Base-by-base conservation (phyloP, 768 basidiomycete species). In the Leccinum broughii region DNA sequence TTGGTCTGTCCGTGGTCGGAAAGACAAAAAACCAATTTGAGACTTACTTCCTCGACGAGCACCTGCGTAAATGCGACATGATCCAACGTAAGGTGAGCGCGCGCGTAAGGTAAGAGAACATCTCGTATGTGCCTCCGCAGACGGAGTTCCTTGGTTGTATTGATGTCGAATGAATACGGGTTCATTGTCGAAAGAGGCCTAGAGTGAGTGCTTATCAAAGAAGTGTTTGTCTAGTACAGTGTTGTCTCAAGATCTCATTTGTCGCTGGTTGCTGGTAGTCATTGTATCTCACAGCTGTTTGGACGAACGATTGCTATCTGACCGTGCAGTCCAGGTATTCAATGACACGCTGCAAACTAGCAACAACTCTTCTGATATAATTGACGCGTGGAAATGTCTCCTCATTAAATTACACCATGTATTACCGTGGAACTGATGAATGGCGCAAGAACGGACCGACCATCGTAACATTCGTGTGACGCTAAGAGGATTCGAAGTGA, bases 21-120 rank as follows among this genome's bases (percentile, higher is more conserved):
- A 52, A 44, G 39, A 26, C 22, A 20, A 2, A 17, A 15, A 50
- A 51, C 34, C 44, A 24, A 9, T 34, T 5, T 1, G 13, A 17
- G 2, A 59, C 72, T 46, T 48, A 81, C 87, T 65, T 84, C 76
- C 44, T 77, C 65, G 15, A 84, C 80, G 2, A 78, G 76, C 57
- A 74, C 68, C 60, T 83, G 76, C 4, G 87, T 88, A 65, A 81
- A 84, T 14, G 76, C 68, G 49, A 84, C 71, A 67, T 89, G 81
- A 67, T 87, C 78, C 56, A 73, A 80, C 0, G 85, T 82, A 34
- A 86, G 71, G 70, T 90, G 81, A 17, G 68, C 71, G 37, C 77
- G 77, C 7, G 76, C 80, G 64, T 89, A 90, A 46, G 80, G 76
- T 30, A 83, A 73, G 30, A 89, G 77, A 30, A 87, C 70, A 37